Evolutionary conservation across 1,284 basidiomycete species (phyloP).

Genomic region (Blastosporella zonata): DNA sequence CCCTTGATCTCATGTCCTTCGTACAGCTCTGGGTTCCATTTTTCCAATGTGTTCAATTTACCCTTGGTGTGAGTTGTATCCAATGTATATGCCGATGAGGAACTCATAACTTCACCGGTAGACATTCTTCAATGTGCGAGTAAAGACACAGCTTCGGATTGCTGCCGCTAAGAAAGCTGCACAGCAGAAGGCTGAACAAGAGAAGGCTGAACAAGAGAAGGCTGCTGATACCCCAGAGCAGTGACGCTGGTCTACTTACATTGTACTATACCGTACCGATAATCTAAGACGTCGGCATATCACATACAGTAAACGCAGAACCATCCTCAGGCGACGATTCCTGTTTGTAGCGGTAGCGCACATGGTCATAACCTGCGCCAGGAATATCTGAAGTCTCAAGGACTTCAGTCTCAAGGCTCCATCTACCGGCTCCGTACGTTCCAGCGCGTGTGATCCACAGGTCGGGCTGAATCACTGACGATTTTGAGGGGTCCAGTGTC

Average conservation of each 20-base stretch:
- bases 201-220: background rate
- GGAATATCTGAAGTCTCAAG: conserved; percentile 29
- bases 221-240: background rate
- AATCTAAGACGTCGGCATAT: conserved; percentile 24
- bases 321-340: conserved; percentile 37
- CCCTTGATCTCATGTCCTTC: conserved; percentile 6
- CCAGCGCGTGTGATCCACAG: conserved; percentile 64
- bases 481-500: conserved; percentile 47
- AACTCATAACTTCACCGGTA: conserved; percentile 25
- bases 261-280: conserved; percentile 12
- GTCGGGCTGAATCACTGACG: conserved; percentile 41
- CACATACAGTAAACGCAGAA: conserved; percentile 44
- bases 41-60: conserved; percentile 68
- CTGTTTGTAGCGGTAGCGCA: conserved; percentile 52
- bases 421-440: conserved; percentile 58
- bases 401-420: conserved; percentile 66
- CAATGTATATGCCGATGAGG: background rate
- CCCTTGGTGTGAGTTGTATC: conserved; percentile 51
- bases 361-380: conserved; percentile 28
- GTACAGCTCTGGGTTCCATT: conserved; percentile 70
- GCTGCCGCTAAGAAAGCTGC: conserved; percentile 54
- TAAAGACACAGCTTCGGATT: conserved; percentile 55
- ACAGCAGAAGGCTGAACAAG: conserved; percentile 33
- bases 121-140: conserved; percentile 71
- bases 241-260: background rate